Base-by-base conservation (phyloP, 108 stramenopile genomes). In the Craspedostauros australis region DNA sequence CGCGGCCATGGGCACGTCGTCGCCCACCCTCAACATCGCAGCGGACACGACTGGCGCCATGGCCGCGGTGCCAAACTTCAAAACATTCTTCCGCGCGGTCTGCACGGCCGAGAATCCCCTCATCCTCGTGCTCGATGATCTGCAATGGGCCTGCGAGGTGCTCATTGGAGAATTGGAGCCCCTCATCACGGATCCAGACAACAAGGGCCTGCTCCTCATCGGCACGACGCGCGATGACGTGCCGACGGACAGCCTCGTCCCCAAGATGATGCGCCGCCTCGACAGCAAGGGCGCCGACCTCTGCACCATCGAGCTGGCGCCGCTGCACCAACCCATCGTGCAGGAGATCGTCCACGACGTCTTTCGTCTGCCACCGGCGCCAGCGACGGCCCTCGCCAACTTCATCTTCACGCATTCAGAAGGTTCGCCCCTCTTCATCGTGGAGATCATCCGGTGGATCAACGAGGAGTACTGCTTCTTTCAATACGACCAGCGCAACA, bases 351-450 rank as follows among this genome's bases (percentile, higher is more conserved):
- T 56, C 25, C 27, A 55, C 8, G 50, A 57, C 16, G 22, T 38
- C 8, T 57, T 57, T 29, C 16, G 31, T 1, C 32, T 57, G 44
- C 44, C 56, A 15, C 20, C 16, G 11, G 36, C 0, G n/a, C 56
- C 44, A 22, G 16, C 56, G 0, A 22, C 22, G 18, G 44, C 54
- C 0, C 28, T 70, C 29, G 60, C 54, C 0, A 24, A 26, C 7
- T 36, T 62, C 2, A 25, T 61, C n/a, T 39, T 51, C 15, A 2
- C 31, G 4, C 45, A 62, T 19, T 70, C 79, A 0, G 37, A 44
- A 2, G 79, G 79, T 20, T 73, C 68, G 28, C 33, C 56, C 14
- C 69, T 69, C 22, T 73, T 71, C 30, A 42, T 73, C 4, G 32
- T 50, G 21, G 55, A 69, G 22, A 54, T 62, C 33, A 34, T 79